phyloP scores from a whole-genome alignment of 805 yeast genomes.

The Candida takata region DNA sequence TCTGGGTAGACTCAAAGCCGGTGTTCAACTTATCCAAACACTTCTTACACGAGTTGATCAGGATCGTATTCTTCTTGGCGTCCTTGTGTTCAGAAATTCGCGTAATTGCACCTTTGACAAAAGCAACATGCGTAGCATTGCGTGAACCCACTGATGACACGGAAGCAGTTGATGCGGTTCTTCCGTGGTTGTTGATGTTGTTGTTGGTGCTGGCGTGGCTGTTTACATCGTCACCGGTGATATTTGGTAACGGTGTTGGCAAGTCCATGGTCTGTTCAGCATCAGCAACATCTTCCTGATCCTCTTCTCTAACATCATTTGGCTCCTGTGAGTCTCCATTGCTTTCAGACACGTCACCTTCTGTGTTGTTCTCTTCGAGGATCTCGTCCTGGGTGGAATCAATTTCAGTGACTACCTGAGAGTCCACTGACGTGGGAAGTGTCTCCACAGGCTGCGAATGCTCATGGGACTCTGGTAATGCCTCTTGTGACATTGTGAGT shows the following conservation, averaged over 20 bases:
- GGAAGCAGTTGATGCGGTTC: slow-evolving; percentile 17
- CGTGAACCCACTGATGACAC: slow-evolving; percentile 18
- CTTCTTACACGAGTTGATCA: slow-evolving; percentile 26
- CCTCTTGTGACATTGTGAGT: not conserved
- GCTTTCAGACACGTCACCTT: no score
- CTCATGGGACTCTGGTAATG: not conserved
- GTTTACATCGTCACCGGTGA: slow-evolving; percentile 8
- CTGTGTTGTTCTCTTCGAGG: not conserved
- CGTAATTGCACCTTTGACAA: slow-evolving; percentile 54
- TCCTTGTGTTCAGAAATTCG: slow-evolving; percentile 53
- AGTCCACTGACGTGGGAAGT: not conserved
- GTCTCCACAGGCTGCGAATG: not conserved
- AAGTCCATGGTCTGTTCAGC: slow-evolving; percentile 9
- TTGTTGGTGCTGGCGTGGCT: slow-evolving; percentile 2
- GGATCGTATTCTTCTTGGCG: slow-evolving; percentile 40
- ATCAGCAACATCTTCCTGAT: slow-evolving; percentile 17
- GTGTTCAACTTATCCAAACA: slow-evolving; percentile 21
- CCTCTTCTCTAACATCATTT: slow-evolving; percentile 3
- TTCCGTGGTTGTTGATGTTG: slow-evolving; percentile 7
- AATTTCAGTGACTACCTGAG: not conserved
- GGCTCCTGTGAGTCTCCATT: not conserved
- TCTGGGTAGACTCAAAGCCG: slow-evolving; percentile 39
- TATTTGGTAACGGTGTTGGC: slow-evolving; percentile 17
- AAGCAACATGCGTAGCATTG: slow-evolving; percentile 27
- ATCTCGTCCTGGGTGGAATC: no score